Evolutionary conservation across 1,139 yeast genomes (phyloP), one percentile per base, ranked within the genome.

Genomic region (Petasospora rhodanensis): DNA sequence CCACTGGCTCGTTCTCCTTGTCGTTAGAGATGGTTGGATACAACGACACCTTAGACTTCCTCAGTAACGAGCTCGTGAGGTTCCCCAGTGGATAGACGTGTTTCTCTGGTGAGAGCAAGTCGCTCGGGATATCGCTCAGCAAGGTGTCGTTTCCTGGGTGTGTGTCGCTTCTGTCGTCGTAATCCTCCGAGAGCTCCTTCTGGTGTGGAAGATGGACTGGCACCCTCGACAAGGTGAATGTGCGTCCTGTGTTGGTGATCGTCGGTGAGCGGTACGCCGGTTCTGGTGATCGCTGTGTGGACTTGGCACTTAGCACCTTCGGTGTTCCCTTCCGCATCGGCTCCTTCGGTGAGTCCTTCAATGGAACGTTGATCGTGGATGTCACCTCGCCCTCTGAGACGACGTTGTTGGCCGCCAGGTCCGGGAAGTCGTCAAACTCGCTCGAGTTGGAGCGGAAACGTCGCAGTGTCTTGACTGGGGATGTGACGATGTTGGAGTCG

Each of bases 21-120:
- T n/a, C n/a, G n/a, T n/a, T n/a, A n/a, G n/a, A n/a, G n/a, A n/a
- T n/a, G n/a, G n/a, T n/a, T n/a, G n/a, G n/a, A n/a, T n/a, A n/a
- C n/a, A n/a, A n/a, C n/a, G n/a, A n/a, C n/a, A n/a, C 18, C 21
- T 5, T 19, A 12, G 20, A 8, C 16, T 19, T 30, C 25, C 25
- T 20, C 7, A 18, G 2, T 15, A 18, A 8, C 21, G 29, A 18
- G 18, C 13, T 14, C 8, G 24, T 25, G 12, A 30, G 16, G 21
- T 32, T 29, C 18, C 28, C 32, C 19, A 23, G 7, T 9, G 49
- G 50, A 24, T 45, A 48, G 1, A 32, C 14, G 21, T 45, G 49
- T 23, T 46, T 49, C 28, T 48, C 54, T 3, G 54, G 54, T 26
- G 52, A 47, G n/a, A 48, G 20, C 6, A 49, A 30, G 24, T 49